Percentiles rank a stretch among this genome's conserved stretches.
These are phyloP conservation scores for Neofusicoccum kwambonambiense DNA, from an alignment of 2,329 filamentous ascomycete genomes.

Conservation along the genomic window DNA sequence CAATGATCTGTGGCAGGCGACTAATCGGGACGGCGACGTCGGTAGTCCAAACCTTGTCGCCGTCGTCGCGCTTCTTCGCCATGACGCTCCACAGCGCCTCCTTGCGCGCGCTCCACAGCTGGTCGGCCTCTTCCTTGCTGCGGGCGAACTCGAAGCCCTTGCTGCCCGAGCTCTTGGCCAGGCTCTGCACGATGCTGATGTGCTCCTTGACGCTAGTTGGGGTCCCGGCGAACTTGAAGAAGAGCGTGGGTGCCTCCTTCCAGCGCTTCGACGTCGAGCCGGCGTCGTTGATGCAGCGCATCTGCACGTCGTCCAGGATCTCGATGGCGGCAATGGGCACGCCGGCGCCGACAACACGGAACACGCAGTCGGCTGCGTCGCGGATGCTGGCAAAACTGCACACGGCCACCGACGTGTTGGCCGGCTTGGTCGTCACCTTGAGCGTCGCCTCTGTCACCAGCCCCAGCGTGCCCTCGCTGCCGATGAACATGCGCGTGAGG, in stretches of 20 bases:
- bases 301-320: constrained; percentile 88
- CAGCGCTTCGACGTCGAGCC: constrained; percentile 64
- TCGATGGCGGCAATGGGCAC: constrained; percentile 89
- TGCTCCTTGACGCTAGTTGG: constrained; percentile 73
- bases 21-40: constrained; percentile 79
- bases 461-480: constrained; percentile 86
- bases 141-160: constrained; percentile 69
- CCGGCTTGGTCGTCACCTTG: constrained; percentile 79
- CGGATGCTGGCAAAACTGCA: constrained; percentile 64
- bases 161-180: constrained; percentile 60
- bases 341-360: constrained; percentile 74
- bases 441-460: constrained; percentile 88
- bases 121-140: constrained; percentile 62
- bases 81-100: constrained; percentile 72
- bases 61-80: constrained; percentile 59
- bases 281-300: constrained; percentile 69
- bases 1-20: constrained; percentile 69
- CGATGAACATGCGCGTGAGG: constrained; percentile 84
- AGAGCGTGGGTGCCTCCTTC: constrained; percentile 69
- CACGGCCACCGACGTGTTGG: constrained; percentile 78
- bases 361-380: constrained; percentile 75
- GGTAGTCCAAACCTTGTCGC: constrained; percentile 69
- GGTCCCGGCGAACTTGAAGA: constrained; percentile 74
- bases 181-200: constrained; percentile 63
- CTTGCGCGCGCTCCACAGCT: constrained; percentile 75